A percentile compares a stretch with the other conserved stretches of the same genome.
Conservation (phyloP, 75 land plant genomes). For the Pinus albicaulis region DNA sequence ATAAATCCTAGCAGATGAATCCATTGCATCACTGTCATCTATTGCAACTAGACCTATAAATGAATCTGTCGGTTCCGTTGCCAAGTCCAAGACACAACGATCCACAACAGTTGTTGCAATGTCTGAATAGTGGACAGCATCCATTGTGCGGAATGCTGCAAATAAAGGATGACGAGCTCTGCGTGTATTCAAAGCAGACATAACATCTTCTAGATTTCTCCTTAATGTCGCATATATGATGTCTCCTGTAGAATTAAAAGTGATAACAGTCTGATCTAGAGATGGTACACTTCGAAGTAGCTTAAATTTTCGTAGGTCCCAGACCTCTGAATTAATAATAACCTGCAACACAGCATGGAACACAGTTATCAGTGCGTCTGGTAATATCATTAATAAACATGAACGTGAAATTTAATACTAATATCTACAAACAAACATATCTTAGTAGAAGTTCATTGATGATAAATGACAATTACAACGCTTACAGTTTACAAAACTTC, state of each 20-base stretch:
- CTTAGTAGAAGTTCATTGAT: too few relatives aligned
- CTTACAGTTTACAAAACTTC: too few relatives aligned
- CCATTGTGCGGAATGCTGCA: conserved; percentile 90
- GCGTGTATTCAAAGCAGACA: conserved; percentile 72
- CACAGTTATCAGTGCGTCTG: not conserved
- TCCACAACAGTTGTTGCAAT: conserved; percentile 93
- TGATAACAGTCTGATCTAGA: conserved; percentile 86
- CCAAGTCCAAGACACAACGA: conserved; percentile 93
- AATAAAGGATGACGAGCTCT: conserved; percentile 81
- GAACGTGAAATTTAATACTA: not conserved
- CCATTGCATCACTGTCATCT: conserved; percentile 92
- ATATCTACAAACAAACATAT: too few relatives aligned
- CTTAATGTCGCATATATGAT: conserved; percentile 92
- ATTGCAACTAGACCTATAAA: conserved; percentile 82
- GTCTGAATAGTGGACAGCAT: conserved; percentile 93
- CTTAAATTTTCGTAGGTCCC: conserved; percentile 89
- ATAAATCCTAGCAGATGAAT: conserved; percentile 80
- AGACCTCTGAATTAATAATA: conserved; percentile 96
- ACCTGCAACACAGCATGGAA: conserved; percentile 51
- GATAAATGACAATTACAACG: too few relatives aligned
- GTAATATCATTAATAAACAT: not conserved
- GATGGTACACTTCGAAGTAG: conserved; percentile 94
- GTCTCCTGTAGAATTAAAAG: conserved; percentile 87
- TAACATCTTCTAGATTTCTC: conserved; percentile 84
- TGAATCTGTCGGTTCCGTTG: conserved; percentile 92